Conservation (phyloP, 2,329 filamentous ascomycete genomes). For the Trichoderma cornu-damae region DNA sequence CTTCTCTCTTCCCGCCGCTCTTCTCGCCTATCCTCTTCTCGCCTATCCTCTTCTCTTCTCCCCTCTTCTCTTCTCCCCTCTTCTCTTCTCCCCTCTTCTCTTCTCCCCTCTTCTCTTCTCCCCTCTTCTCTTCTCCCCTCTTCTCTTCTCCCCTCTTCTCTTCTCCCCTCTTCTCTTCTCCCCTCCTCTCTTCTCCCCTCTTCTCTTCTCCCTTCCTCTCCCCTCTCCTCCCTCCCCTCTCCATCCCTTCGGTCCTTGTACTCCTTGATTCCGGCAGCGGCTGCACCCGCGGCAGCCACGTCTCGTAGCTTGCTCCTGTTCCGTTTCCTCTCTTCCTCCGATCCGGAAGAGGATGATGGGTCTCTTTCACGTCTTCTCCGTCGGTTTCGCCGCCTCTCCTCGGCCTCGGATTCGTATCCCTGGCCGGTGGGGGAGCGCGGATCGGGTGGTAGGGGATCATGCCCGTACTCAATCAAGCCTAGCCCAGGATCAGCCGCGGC, state of each 20-base stretch:
- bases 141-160: constrained; percentile 34
- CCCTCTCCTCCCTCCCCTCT: constrained; percentile 37
- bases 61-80: constrained; percentile 38
- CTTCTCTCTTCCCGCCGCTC: constrained; percentile 28
- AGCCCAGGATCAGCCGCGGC: constrained; percentile 58
- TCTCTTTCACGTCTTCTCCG: constrained; percentile 37
- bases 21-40: constrained; percentile 19
- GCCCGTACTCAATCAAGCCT: constrained; percentile 65
- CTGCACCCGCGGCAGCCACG: constrained; percentile 54
- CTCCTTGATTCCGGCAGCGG: constrained; percentile 59
- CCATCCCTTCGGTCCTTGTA: constrained; percentile 48
- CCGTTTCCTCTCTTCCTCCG: constrained; percentile 39
- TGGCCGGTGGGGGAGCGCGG: constrained; percentile 33
- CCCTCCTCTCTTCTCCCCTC: constrained; percentile 27
- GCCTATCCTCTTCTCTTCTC: constrained; percentile 32
- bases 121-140: constrained; percentile 33
- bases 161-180: constrained; percentile 17
- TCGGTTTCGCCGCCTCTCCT: constrained; percentile 39
- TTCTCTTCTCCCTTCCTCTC: constrained; percentile 19
- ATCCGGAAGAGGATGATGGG: constrained; percentile 31
- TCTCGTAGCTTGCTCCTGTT: constrained; percentile 52
- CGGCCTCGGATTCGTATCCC: constrained; percentile 46
- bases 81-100: constrained; percentile 37
- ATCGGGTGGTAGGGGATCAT: constrained; percentile 48
- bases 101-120: constrained; percentile 37